These are phyloP conservation scores for Psilocybe subaeruginosa DNA, from an alignment of 768 basidiomycete genomes.

Conservation along the genomic window DNA sequence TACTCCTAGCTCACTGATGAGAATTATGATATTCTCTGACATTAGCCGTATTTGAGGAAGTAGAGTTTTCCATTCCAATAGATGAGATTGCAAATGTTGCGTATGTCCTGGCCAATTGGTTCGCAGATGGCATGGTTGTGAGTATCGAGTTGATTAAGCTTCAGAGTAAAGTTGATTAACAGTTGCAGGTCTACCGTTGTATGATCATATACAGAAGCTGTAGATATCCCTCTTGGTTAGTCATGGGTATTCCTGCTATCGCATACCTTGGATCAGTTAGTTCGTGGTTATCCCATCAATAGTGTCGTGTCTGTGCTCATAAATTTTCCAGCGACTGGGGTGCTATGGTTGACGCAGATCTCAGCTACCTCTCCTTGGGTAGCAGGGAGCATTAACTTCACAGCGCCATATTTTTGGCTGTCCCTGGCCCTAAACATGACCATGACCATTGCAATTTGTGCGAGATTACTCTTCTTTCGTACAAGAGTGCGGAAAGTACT, in stretches of 20 bases:
- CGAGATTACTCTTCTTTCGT: slow-evolving; percentile 37
- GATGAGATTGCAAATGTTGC: not conserved
- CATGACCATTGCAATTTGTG: slow-evolving; percentile 40
- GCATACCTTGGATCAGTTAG: not conserved
- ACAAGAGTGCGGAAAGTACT: slow-evolving; percentile 29
- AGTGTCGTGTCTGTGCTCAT: not conserved
- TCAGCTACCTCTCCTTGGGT: not conserved
- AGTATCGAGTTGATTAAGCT: not conserved
- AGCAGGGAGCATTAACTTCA: not conserved
- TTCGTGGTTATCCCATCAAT: not conserved
- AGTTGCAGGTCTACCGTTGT: not conserved
- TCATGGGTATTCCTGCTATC: not conserved
- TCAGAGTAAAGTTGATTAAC: not conserved
- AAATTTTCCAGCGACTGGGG: not conserved
- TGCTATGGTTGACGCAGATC: not conserved
- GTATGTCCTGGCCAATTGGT: not conserved
- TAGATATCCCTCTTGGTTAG: not conserved
- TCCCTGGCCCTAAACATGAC: slow-evolving; percentile 45
- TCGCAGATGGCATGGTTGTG: not conserved
- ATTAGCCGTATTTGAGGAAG: not conserved
- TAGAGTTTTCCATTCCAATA: not conserved
- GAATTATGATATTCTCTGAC: too few relatives aligned
- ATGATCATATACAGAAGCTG: not conserved
- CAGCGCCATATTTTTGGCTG: not conserved
- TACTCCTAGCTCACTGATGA: too few relatives aligned